Percentiles rank a stretch among this genome's conserved stretches.
phyloP scores from a whole-genome alignment of 1,139 yeast genomes.

The Candida labiduridarum region DNA sequence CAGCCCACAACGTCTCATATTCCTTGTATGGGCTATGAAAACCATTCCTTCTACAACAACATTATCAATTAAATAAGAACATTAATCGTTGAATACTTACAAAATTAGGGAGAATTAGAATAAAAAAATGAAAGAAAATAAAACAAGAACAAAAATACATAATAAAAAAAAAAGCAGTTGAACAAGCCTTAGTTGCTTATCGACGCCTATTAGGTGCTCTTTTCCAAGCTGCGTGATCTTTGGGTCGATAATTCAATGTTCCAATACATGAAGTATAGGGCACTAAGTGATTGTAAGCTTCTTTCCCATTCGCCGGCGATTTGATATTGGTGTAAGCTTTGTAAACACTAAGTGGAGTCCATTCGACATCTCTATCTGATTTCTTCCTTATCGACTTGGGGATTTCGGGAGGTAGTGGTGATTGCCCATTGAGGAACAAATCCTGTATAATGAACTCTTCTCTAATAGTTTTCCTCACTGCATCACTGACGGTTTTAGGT shows the following conservation, averaged over 20 bases:
- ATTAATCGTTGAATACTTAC: neutral
- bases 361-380: conserved; percentile 22
- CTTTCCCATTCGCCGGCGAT: conserved; percentile 24
- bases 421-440: conserved; percentile 14
- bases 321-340: conserved; percentile 39
- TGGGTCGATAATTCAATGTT: conserved; percentile 19
- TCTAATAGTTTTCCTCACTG: conserved; percentile 21
- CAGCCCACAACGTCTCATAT: no score
- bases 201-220: conserved; percentile 23
- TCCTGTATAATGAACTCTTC: conserved; percentile 21
- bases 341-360: conserved; percentile 42
- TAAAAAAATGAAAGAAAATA: neutral
- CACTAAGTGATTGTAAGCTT: conserved; percentile 20
- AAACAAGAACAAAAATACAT: neutral
- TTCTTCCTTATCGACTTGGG: conserved; percentile 24
- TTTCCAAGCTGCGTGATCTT: conserved; percentile 23
- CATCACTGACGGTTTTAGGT: conserved; percentile 18
- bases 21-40: no score
- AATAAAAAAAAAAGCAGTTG: neutral
- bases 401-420: conserved; percentile 12
- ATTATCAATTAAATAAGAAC: neutral
- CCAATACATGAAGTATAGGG: conserved; percentile 19
- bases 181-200: neutral
- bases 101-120: neutral
- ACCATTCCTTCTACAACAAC: neutral